Evolutionary conservation across 257 asterid species (phyloP), one percentile per base, ranked within the genome.

Genomic region (Osmanthus fragrans): DNA sequence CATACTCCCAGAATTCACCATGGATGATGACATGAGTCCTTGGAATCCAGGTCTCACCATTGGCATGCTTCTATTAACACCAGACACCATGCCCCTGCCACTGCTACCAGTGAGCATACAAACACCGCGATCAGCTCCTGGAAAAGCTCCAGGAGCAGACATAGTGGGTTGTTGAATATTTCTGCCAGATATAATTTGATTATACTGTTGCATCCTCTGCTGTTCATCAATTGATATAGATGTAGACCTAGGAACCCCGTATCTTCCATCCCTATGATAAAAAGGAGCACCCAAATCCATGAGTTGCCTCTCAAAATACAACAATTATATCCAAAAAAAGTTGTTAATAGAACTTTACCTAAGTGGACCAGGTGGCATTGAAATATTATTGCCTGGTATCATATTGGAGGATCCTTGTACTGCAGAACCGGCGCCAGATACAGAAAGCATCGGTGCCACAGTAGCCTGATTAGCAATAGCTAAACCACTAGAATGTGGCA

Each of bases 221-320:
- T 94, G 98, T 76, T 92, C 98, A 73, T 94, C 99, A 75, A 87
- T 82, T 66, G 95, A 78, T 40, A 88, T 76, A 72, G 94, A 82
- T 81, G 88, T 86, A 74, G 96, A 73, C 83, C 96, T 88, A 33
- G 96, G 89, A 80, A 84, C 86, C 58, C 76, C 87, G 86, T 85
- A 87, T 79, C 96, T 89, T 81, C 85, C 91, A 86, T 87, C 98
- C 92, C 97, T 87, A 73, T 21, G 71, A 82, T 36, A 85, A 63
- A 7, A 45, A 67, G 58, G 73, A 75, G 51, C 25, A 27, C 36
- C 69, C 69, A 25, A 63, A 63, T 25, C 69, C 69, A 63, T 63
- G 21, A 63, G 19, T 27, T 0, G 5, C 34, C 5, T 4, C 10
- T 27, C 73, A 77, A 56, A 71, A 67, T 58, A 58, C 23, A 71